A percentile compares a stretch with the other conserved stretches of the same genome.
These are phyloP conservation scores for Cryphonectria nitschkei DNA, from an alignment of 2,329 filamentous ascomycete species.

Conservation along the genomic window DNA sequence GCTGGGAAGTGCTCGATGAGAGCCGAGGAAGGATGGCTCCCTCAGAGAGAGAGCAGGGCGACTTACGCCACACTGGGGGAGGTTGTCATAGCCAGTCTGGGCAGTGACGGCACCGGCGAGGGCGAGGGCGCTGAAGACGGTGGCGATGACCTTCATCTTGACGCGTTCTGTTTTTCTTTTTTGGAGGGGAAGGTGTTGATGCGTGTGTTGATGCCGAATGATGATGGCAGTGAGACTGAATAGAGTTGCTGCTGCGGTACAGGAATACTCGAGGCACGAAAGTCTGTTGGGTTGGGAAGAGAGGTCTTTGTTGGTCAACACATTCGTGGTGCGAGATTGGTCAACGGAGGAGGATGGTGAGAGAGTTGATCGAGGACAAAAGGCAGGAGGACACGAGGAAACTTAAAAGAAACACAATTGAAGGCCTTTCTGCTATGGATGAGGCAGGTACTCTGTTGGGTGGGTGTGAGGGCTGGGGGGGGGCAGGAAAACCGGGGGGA, in stretches of 20 bases:
- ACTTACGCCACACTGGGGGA: slow-evolving; percentile 60
- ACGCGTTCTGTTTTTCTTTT: slow-evolving; percentile 13
- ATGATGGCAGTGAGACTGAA: slow-evolving; percentile 21
- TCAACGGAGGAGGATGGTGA: slow-evolving; percentile 22
- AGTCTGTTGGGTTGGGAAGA: slow-evolving; percentile 9
- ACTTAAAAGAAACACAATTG: slow-evolving; percentile 24
- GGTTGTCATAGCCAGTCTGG: slow-evolving; percentile 43
- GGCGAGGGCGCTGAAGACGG: slow-evolving; percentile 45
- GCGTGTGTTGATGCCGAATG: slow-evolving; percentile 24
- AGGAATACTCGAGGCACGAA: slow-evolving; percentile 24
- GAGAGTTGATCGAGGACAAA: not conserved
- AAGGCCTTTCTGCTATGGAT: not conserved
- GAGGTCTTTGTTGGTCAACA: slow-evolving; percentile 22
- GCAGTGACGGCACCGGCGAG: slow-evolving; percentile 46
- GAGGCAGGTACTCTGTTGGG: not conserved
- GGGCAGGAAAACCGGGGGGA: slow-evolving; percentile 10
- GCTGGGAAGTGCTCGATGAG: slow-evolving; percentile 22
- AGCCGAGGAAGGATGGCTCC: slow-evolving; percentile 9
- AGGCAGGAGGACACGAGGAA: slow-evolving; percentile 16
- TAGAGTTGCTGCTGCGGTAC: slow-evolving; percentile 19
- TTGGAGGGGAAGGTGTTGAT: not conserved
- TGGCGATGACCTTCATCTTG: slow-evolving; percentile 56
- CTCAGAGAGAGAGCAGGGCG: not conserved
- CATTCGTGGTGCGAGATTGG: slow-evolving; percentile 13
- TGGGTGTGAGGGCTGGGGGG: not conserved